Conservation (phyloP, 2,329 filamentous ascomycete genomes). For the Calonectria henricotiae region DNA sequence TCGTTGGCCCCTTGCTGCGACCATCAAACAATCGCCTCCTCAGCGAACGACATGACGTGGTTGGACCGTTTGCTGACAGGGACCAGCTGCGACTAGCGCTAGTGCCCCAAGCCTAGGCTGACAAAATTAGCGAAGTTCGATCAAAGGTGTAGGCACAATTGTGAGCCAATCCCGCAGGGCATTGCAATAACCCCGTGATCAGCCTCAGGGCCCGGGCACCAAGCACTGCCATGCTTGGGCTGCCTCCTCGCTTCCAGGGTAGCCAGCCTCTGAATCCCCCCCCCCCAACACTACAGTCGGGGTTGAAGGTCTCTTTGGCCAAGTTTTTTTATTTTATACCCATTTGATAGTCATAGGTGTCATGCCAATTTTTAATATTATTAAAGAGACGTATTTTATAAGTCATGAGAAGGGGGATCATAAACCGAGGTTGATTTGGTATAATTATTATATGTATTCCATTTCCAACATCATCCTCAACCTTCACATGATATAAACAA, state of each 20-base stretch:
- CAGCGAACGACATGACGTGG: slow-evolving; percentile 32
- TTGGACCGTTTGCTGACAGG: slow-evolving; percentile 30
- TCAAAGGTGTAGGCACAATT: background rate
- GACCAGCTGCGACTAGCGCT: slow-evolving; percentile 25
- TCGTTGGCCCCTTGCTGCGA: slow-evolving; percentile 24
- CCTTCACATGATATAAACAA: slow-evolving; percentile 4
- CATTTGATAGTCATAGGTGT: background rate
- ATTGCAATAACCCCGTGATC: slow-evolving; percentile 19
- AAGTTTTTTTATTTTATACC: no score
- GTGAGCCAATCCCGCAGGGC: background rate
- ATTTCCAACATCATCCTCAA: background rate
- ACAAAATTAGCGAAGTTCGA: slow-evolving; percentile 3
- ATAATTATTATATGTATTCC: slow-evolving; percentile 11
- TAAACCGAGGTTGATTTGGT: background rate
- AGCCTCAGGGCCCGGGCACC: background rate
- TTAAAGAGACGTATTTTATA: background rate
- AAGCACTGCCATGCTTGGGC: slow-evolving; percentile 15
- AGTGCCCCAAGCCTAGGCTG: background rate
- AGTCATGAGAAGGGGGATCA: background rate
- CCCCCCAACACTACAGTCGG: no score
- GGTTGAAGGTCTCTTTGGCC: no score
- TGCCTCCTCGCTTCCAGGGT: slow-evolving; percentile 4
- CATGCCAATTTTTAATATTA: background rate
- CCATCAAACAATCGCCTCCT: slow-evolving; percentile 16
- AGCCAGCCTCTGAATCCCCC: background rate